Evolutionary conservation across 192 early-diverging fungal genomes (phyloP).

Genomic region (Chytriomyces confervae): DNA sequence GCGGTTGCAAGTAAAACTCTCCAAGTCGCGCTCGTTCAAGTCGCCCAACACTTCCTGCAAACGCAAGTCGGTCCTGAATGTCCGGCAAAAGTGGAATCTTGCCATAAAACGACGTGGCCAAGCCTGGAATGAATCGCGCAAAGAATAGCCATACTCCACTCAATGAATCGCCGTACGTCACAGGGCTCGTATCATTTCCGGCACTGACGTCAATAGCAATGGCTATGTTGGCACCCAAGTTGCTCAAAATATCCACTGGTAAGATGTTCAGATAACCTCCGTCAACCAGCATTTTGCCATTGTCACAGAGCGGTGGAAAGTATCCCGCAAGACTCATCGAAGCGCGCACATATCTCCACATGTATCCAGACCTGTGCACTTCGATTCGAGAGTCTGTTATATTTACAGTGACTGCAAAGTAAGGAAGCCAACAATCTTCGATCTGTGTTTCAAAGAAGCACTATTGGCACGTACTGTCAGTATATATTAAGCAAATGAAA

Average conservation of each 20-base stretch:
- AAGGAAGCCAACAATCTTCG: conserved; percentile 98
- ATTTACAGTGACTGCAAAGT: conserved; percentile 94
- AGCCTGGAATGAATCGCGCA: conserved; percentile 75
- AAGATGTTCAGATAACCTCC: conserved; percentile 99
- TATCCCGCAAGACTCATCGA: conserved; percentile 98
- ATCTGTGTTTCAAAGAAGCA: conserved; percentile 87
- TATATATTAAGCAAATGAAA: conserved; percentile 2
- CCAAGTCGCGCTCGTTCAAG: conserved; percentile 88
- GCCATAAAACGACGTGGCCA: conserved; percentile 56
- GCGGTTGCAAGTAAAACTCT: conserved; percentile 85
- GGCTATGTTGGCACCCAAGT: conserved; percentile 83
- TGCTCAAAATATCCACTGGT: conserved; percentile 79
- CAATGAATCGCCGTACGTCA: conserved; percentile 88
- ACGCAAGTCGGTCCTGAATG: conserved; percentile 92
- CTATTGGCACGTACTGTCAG: conserved; percentile 24
- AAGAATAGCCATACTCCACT: conserved; percentile 92
- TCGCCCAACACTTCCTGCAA: conserved; percentile 82
- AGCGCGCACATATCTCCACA: conserved; percentile 97
- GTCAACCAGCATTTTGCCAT: conserved; percentile 97
- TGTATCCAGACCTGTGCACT: conserved; percentile 87
- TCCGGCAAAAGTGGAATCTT: conserved; percentile 91
- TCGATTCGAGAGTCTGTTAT: conserved; percentile 96
- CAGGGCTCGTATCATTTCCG: conserved; percentile 92
- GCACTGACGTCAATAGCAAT: conserved; percentile 95
- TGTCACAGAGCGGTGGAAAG: conserved; percentile 94